A percentile compares a stretch with the other conserved stretches of the same genome.
These are phyloP conservation scores for Persicaria tinctoria DNA, from an alignment of 148 eudicot species.

Conservation along the genomic window DNA sequence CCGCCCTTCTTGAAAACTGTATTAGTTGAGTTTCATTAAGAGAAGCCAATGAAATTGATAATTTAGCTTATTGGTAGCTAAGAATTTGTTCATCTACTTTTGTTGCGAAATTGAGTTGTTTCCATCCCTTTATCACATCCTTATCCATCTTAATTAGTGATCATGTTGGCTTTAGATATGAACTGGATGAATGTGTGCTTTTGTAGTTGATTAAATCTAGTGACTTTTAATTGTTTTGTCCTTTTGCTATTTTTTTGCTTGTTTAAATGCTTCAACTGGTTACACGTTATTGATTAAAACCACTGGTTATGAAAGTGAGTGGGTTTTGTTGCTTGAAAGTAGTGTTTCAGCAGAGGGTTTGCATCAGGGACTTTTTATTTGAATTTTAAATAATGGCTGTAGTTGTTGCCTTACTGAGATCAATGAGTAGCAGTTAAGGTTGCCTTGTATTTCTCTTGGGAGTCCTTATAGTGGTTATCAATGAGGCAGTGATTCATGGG, in stretches of 20 bases:
- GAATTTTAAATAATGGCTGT: too few relatives aligned
- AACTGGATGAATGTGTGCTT: neutral
- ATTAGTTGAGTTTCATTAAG: neutral
- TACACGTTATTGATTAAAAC: neutral
- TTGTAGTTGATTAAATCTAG: neutral
- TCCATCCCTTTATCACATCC: too few relatives aligned
- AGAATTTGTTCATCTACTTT: neutral
- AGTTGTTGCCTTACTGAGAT: too few relatives aligned
- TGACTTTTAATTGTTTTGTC: neutral
- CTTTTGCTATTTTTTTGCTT: too few relatives aligned
- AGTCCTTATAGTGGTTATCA: too few relatives aligned
- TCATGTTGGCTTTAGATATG: neutral
- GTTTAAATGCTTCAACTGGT: too few relatives aligned
- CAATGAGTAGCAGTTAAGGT: too few relatives aligned
- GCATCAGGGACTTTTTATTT: too few relatives aligned
- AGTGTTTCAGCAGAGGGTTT: too few relatives aligned
- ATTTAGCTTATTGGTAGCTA: neutral
- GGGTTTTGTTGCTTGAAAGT: neutral
- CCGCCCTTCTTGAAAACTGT: neutral
- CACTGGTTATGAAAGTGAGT: neutral
- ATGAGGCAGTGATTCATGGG: too few relatives aligned
- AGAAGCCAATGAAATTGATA: neutral
- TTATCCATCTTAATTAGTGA: too few relatives aligned
- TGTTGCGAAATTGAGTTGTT: neutral
- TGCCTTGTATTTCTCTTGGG: too few relatives aligned